Percentiles rank a stretch among this genome's conserved stretches.
phyloP scores from a whole-genome alignment of 768 basidiomycete species.

The Candolleomyces aberdarensis region DNA sequence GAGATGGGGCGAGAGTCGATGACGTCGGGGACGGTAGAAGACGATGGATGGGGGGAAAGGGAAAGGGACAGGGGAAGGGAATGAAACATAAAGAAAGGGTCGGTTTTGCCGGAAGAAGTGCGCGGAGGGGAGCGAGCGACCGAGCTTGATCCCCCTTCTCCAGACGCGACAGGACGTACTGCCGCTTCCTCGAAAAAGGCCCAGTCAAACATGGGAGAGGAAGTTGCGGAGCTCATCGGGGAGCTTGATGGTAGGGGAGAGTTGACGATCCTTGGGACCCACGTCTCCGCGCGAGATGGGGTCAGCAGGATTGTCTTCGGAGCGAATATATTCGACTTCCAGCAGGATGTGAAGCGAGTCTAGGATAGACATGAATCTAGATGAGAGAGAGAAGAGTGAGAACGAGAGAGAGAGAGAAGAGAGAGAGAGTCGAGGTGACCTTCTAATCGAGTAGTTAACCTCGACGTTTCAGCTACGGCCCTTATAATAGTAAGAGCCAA shows the following conservation, averaged over 20 bases:
- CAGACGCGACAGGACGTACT: background rate
- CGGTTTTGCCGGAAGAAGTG: background rate
- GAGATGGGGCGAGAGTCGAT: background rate
- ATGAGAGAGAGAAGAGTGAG: background rate
- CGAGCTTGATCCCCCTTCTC: background rate
- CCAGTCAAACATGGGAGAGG: background rate
- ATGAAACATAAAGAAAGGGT: background rate
- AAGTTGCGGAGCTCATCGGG: background rate
- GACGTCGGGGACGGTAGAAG: background rate
- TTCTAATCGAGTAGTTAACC: too few relatives aligned
- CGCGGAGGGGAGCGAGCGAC: background rate
- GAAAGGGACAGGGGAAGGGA: background rate
- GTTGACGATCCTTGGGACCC: background rate
- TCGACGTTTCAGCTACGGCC: background rate
- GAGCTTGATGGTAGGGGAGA: background rate
- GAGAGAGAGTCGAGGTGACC: too few relatives aligned
- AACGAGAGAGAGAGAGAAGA: too few relatives aligned
- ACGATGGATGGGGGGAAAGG: background rate
- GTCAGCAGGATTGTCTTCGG: background rate
- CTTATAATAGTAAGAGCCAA: constrained; percentile 20
- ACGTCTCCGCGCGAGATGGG: background rate
- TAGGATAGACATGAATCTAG: background rate
- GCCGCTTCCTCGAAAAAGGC: background rate
- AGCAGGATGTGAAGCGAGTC: background rate
- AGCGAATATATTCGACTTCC: background rate